Base-by-base conservation (phyloP, 2,329 filamentous ascomycete species). In the Venturia carpophila region DNA sequence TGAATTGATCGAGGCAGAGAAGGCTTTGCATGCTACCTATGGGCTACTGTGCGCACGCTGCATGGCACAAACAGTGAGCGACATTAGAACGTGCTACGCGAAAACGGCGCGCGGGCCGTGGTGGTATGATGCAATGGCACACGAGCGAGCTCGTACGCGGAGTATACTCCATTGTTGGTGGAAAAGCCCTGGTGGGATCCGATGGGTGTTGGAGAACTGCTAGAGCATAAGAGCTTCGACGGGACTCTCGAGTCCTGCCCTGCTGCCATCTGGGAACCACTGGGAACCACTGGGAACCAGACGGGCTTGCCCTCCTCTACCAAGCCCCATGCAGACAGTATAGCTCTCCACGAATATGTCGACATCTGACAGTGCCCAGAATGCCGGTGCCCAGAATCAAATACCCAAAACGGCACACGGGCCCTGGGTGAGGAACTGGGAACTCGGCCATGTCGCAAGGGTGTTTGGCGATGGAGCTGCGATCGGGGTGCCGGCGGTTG, bases 381-480 rank as follows among this genome's bases (percentile, higher is more conserved):
- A 37, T 52, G 24, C 47, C 47, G 11, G n/a, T 5, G 47, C 21
- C 47, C 47, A 27, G 47, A 52, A 24, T 52, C 47, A 58, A 58
- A n/a, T 37, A 1, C 52, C 30, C 52, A n/a, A 58, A 58, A 58
- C 52, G 10, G 37, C 19, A 27, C 52, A 58, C 52, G 52, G 30
- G 19, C 52, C 24, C 49, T 34, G 5, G 27, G 49, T 56, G 24
- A 56, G 34, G 24, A 56, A 34, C 49, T 34, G 27, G 49, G 49
- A 37, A 58, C 52, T 9, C n/a, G 19, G 52, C 52, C 37, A 37
- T 37, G 52, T 58, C 52, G 52, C 52, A 58, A 58, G 27, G 30
- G 52, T 58, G 30, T 34, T 37, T 34, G 27, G 30, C 27, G 24
- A 27, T 2, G 9, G 21, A 21, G 13, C 21, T 27, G 47, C 47